Evolutionary conservation across 768 basidiomycete genomes (phyloP).

Genomic region (Boletellus emodensis): DNA sequence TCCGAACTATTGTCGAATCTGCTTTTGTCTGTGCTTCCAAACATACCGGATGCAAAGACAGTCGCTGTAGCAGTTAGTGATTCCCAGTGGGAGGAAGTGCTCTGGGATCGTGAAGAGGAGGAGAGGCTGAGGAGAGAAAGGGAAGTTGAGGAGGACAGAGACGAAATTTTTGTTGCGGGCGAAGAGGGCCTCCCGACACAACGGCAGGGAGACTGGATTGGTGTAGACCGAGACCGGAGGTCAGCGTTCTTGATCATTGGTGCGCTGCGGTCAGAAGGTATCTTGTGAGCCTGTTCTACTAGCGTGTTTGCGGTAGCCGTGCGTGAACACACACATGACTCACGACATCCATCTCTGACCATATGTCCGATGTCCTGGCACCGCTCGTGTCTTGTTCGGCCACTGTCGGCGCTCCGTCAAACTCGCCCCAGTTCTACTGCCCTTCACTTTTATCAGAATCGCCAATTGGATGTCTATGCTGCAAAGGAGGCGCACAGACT

Average conservation of each 20-base stretch:
- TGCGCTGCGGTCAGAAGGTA: conserved; percentile 67
- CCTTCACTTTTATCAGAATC: conserved; percentile 76
- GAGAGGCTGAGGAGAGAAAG: conserved; percentile 31
- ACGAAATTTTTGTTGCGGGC: conserved; percentile 61
- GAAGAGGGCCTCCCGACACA: conserved; percentile 49
- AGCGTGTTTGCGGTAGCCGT: neutral
- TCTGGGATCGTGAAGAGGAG: conserved; percentile 72
- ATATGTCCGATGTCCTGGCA: conserved; percentile 22
- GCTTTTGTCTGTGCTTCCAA: conserved; percentile 70
- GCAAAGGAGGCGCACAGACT: conserved; percentile 66
- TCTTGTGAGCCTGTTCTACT: conserved; percentile 39
- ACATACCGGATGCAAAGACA: conserved; percentile 66
- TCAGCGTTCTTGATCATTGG: conserved; percentile 80
- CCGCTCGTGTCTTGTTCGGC: conserved; percentile 7
- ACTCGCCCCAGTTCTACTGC: conserved; percentile 36
- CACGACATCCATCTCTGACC: neutral
- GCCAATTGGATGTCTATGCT: conserved; percentile 78
- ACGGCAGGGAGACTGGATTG: conserved; percentile 67
- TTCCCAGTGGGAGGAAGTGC: conserved; percentile 75
- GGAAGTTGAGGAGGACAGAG: conserved; percentile 24
- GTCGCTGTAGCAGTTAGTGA: conserved; percentile 77
- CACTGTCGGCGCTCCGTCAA: neutral
- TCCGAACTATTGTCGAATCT: conserved; percentile 74
- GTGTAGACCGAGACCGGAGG: conserved; percentile 72
- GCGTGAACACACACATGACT: neutral